Base-by-base conservation (phyloP, 2,329 filamentous ascomycete species). In the Didymella sp. region DNA sequence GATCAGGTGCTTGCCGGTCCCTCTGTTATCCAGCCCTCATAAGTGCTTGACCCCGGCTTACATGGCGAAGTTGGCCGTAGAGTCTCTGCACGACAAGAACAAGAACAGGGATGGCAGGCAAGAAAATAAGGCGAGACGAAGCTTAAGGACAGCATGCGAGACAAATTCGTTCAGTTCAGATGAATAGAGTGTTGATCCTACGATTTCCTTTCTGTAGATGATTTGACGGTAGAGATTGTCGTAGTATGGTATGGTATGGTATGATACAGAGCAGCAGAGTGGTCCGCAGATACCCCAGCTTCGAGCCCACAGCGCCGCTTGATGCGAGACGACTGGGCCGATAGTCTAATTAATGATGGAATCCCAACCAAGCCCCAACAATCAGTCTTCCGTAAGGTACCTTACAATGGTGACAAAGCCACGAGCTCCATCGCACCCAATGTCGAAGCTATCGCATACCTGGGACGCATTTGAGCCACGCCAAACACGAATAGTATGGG, bases 1-100 rank as follows among this genome's bases (percentile, higher is more conserved):
- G 60, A 63, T 35, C 86, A 87, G 64, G 86, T 87, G 44, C 78
- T 90, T 62, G 88, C 88, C 64, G 89, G 73, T 13, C 73, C 73
- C 27, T 74, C 73, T 22, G 73, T 76, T 59, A 70, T 76, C 66
- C 71, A 74, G 68, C 72, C 72, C 59, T 76, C 73, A 65, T 76
- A 74, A 60, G 66, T 43, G 47, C 45, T 48, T 47, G n/a, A 24
- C 21, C 43, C n/a, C n/a, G n/a, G n/a, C n/a, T n/a, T 41, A 46
- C 24, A 33, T n/a, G 30, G n/a, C 4, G 30, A 15, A 33, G 15
- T 5, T 15, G 5, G 6, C 30, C n/a, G 13, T 15, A 33, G 13
- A 15, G 15, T 15, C n/a, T 15, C 30, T 15, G 30, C 31, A 35
- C n/a, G 31, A 35, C 31, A 35, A 35, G 31, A 17, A 1, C 31